These are phyloP conservation scores for Talaromyces albobiverticillius DNA, from an alignment of 2,329 filamentous ascomycete genomes.

Conservation along the genomic window DNA sequence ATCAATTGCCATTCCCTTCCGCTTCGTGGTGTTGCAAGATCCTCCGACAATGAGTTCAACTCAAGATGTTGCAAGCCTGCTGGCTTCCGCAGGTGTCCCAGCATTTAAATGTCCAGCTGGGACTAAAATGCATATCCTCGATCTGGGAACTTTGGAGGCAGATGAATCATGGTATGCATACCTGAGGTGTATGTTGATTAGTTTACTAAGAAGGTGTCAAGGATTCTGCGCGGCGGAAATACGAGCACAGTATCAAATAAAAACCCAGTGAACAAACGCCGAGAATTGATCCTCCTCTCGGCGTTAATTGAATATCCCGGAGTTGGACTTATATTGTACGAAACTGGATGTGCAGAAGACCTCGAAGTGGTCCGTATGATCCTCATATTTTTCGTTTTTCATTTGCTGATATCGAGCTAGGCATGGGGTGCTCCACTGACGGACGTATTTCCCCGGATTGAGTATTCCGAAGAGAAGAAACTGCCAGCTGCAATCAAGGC, in stretches of 20 bases:
- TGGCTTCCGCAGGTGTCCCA: constrained; percentile 8
- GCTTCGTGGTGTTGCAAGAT: too few species aligned
- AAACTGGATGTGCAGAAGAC: constrained; percentile 47
- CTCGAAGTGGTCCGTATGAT: constrained; percentile 16
- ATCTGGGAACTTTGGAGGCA: constrained; percentile 44
- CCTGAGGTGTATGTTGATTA: background rate
- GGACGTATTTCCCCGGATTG: background rate
- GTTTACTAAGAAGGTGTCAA: constrained; percentile 11
- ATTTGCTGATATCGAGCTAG: background rate
- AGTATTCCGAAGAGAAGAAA: background rate
- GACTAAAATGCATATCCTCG: constrained; percentile 48
- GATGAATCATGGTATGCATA: constrained; percentile 44
- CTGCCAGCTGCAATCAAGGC: constrained; percentile 29
- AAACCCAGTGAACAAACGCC: constrained; percentile 38
- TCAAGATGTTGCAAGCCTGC: background rate
- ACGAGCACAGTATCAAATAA: constrained; percentile 25
- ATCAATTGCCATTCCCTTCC: too few species aligned
- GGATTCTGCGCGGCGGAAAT: constrained; percentile 41
- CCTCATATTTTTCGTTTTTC: background rate
- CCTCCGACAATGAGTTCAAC: constrained; percentile 8
- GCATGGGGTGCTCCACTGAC: background rate
- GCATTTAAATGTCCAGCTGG: constrained; percentile 38
- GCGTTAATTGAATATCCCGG: constrained; percentile 46
- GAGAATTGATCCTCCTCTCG: constrained; percentile 41
- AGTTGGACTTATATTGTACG: constrained; percentile 45